These are phyloP conservation scores for Trypanosoma mega DNA, from an alignment of 208 protist genomes.

Conservation along the genomic window DNA sequence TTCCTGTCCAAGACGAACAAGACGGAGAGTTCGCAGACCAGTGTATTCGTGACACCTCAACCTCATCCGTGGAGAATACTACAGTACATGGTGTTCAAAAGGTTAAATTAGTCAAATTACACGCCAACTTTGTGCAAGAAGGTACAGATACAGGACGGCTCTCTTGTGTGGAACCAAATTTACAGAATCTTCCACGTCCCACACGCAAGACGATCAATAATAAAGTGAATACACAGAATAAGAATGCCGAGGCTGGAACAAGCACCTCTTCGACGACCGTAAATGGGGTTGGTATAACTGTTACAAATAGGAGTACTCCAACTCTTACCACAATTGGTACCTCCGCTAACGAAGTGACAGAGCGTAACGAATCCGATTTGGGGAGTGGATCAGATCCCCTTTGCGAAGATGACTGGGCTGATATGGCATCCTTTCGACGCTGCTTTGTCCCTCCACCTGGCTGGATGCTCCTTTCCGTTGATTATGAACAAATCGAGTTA, in stretches of 20 bases:
- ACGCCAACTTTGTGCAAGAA: constrained; percentile 86
- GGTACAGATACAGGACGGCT: constrained; percentile 90
- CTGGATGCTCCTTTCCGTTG: constrained; percentile 69
- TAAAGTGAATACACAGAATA: not conserved
- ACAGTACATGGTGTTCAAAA: too few species aligned
- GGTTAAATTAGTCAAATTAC: constrained; percentile 33
- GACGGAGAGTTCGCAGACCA: constrained; percentile 21
- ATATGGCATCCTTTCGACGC: constrained; percentile 62
- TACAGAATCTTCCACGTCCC: constrained; percentile 84
- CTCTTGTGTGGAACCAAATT: constrained; percentile 86
- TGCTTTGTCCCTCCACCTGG: constrained; percentile 74
- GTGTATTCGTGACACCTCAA: constrained; percentile 10
- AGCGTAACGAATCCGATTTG: too few species aligned
- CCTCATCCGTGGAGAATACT: too few species aligned
- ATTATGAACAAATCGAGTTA: constrained; percentile 92
- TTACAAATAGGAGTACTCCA: too few species aligned
- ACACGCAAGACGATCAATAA: constrained; percentile 1
- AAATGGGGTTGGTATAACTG: not conserved
- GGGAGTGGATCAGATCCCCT: too few species aligned
- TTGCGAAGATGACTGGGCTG: too few species aligned
- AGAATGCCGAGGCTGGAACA: constrained; percentile 9
- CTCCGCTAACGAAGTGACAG: too few species aligned
- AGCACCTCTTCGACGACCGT: not conserved
- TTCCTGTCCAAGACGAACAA: constrained; percentile 23
- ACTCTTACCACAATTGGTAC: too few species aligned